Evolutionary conservation across 2,329 filamentous ascomycete genomes (phyloP), one percentile per base, ranked within the genome.

Genomic region (Coleophoma cylindrospora): DNA sequence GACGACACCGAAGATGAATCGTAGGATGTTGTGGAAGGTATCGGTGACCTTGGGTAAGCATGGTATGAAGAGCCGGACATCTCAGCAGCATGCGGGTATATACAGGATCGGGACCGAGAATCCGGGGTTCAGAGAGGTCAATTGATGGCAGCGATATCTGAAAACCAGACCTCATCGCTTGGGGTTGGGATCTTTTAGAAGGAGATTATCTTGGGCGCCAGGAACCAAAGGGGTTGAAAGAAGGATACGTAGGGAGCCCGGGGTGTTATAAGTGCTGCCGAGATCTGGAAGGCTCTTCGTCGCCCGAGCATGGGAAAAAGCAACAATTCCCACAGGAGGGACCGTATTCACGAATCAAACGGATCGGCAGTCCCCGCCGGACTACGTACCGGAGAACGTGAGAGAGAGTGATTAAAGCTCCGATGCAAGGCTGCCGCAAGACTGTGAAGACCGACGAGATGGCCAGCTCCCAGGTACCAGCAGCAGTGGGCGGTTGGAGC

Each of bases 1-100:
- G 81, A 83, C 22, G 80, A 82, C 59, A 81, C 78, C 44, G 80
- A 81, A 11, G 80, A 83, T 52, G 80, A 83, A 68, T 82, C 79
- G 74, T 81, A 84, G 57, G 80, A 83, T 66, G 75, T 74, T 55
- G 75, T 77, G 56, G 80, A 82, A 53, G 72, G 74, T 66, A 82
- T 82, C 53, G 81, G 81, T 51, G 81, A 84, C 68, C 79, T 80
- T 61, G 77, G 69, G 65, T 79, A 83, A 45, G 74, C 68, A 64
- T 74, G 79, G 69, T 83, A 79, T 61, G 76, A 71, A 65, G 70
- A 68, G 52, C 78, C 73, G 61, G 78, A 72, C 79, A 83, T 83
- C 62, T 51, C 58, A 49, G 47, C 50, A 48, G 46, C 48, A 27
- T 27, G 27, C 27, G 9, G 9, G 27, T 27, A 27, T 27, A 10